Evolutionary conservation across 768 basidiomycete genomes (phyloP).

Genomic region (Lentinus brumalis): DNA sequence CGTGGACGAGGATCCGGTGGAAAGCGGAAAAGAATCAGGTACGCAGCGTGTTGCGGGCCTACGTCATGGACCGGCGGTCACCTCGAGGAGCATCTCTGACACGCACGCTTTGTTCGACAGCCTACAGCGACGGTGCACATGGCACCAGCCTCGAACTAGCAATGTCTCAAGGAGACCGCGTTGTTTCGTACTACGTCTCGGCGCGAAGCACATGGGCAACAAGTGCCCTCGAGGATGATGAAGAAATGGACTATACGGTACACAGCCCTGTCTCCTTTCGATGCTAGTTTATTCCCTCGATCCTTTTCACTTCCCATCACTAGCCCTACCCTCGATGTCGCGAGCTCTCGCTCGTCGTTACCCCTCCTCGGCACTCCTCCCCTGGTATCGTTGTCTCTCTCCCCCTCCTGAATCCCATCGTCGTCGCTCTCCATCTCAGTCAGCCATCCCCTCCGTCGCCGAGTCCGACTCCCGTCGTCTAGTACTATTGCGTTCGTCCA

Average conservation of each 20-base stretch:
- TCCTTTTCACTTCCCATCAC: slow-evolving; percentile 7
- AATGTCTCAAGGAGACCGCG: slow-evolving; percentile 15
- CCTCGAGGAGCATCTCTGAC: background rate
- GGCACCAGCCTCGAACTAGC: slow-evolving; percentile 6
- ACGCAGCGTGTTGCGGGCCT: background rate
- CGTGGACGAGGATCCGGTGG: slow-evolving; percentile 13
- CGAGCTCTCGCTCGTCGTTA: slow-evolving; percentile 17
- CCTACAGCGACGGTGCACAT: slow-evolving; percentile 5
- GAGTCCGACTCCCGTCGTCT: slow-evolving; percentile 9
- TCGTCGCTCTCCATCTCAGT: background rate
- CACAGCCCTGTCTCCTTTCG: slow-evolving; percentile 7
- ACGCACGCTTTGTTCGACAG: background rate
- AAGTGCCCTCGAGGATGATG: slow-evolving; percentile 12
- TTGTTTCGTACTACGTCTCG: slow-evolving; percentile 6
- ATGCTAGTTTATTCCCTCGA: slow-evolving; percentile 18
- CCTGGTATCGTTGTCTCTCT: background rate
- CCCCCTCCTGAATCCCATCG: background rate
- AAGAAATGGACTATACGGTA: slow-evolving; percentile 18
- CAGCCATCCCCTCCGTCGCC: background rate
- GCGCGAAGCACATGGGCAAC: slow-evolving; percentile 17
- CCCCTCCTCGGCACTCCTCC: slow-evolving; percentile 5
- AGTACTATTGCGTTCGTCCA: slow-evolving; percentile 20
- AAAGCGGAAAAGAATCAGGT: slow-evolving; percentile 19
- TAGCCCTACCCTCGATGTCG: background rate
- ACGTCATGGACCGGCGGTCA: slow-evolving; percentile 6